Evolutionary conservation across 2,329 filamentous ascomycete species (phyloP), one percentile per base, ranked within the genome.

Genomic region (Talaromyces funiculosus): DNA sequence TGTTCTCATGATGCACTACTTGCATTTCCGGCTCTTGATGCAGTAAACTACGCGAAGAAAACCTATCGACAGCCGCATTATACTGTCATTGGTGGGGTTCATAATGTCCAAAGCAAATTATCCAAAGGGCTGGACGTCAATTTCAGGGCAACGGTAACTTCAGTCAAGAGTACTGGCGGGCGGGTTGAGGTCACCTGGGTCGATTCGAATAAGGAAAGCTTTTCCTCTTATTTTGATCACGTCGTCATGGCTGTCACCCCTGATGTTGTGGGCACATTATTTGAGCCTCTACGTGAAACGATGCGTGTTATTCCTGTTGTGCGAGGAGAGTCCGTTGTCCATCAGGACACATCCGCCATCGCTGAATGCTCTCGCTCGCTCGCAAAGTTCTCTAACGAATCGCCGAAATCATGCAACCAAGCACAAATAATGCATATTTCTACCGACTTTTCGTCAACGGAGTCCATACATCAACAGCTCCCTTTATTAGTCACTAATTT

Each of bases 21-120:
- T 2, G n/a, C 53, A 5, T 68, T 66, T 8, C 65, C 67, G 1
- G 67, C 67, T 1, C 43, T 29, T 12, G 67, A 68, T 57, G 42
- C 65, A 26, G 22, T 38, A 22, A 16, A n/a, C 1, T 86, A 83
- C 82, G 18, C 18, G 6, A 18, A n/a, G 37, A 40, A 40, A 8
- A 40, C 37, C 37, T 18, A 40, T n/a, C 16, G 37, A 18, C 16
- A 40, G 18, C 37, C 18, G 37, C 37, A 40, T 18, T 40, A 40
- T 20, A 20, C 37, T n/a, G 37, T 40, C 37, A 8, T 16, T 8
- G 37, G 37, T 40, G 37, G 37, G 18, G 37, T 40, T n/a, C 18
- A 40, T 8, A 4, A 18, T 16, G 6, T 40, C 37, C 2, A 40
- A n/a, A 40, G 37, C 9, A 40, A 40, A n/a, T n/a, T 40, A n/a